Evolutionary conservation across 2,329 filamentous ascomycete genomes (phyloP), one percentile per base, ranked within the genome.

Genomic region (Lasiodiplodia citricola): DNA sequence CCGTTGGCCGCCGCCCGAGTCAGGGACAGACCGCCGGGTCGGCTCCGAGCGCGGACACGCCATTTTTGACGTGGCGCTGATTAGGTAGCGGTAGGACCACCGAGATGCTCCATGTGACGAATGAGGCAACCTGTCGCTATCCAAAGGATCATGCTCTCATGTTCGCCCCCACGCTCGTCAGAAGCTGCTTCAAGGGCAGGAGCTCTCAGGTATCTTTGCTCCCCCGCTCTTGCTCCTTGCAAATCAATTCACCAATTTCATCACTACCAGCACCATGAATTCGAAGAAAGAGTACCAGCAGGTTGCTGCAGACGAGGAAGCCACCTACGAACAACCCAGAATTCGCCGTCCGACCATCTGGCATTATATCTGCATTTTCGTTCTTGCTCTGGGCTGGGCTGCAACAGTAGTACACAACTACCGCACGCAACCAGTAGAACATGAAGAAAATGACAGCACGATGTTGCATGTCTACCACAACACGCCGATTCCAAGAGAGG

Each of bases 211-310:
- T 23, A 54, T 23, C 51, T 54, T 10, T n/a, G 28, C 14, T 13
- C 16, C 28, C 52, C 28, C 7, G 2, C 3, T 25, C n/a, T 25
- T 16, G 7, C 14, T 11, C 28, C 11, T 8, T n/a, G 52, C 28
- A 54, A 54, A 13, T n/a, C 16, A 13, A 11, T n/a, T 35, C 28
- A 35, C 37, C 35, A 4, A 35, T n/a, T 56, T 10, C 11, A 14
- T 6, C 31, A 6, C 2, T 0, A 35, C n/a, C 55, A 58, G 18
- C 55, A 11, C 11, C 13, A n/a, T 25, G n/a, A 58, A 41, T 21
- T 7, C 55, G 11, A 58, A 58, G 55, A n/a, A 58, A n/a, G 55
- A 58, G 55, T 58, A 58, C 55, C 35, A 58, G 8, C 31, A 58
- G 35, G n/a, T 58, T 41, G 55, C 55, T 58, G 35, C n/a, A 18